phyloP scores from a whole-genome alignment of 352 stramenopile genomes.

The Pythium biforme region DNA sequence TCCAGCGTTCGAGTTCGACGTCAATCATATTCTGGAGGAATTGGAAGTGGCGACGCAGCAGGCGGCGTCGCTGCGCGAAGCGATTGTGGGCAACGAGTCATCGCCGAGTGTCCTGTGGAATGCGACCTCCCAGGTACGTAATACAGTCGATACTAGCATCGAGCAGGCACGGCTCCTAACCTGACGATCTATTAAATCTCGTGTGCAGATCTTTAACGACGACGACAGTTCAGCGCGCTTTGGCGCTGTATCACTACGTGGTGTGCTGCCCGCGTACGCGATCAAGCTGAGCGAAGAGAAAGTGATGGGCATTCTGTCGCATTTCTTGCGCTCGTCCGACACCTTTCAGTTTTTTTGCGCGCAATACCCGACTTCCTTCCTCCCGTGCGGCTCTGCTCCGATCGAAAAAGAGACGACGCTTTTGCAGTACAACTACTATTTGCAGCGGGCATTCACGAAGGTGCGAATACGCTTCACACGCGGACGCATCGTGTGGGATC shows the following conservation, averaged over 20 bases:
- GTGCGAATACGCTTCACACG: constrained; percentile 47
- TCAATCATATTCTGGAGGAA: constrained; percentile 45
- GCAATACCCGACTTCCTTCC: constrained; percentile 57
- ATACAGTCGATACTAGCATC: too few relatives aligned
- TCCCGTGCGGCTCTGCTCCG: constrained; percentile 35
- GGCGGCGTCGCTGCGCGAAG: constrained; percentile 31
- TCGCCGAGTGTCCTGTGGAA: constrained; percentile 63
- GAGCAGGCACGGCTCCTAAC: too few relatives aligned
- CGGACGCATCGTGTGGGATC: neutral
- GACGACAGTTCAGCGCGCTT: constrained; percentile 27
- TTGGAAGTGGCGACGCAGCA: constrained; percentile 34
- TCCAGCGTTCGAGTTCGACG: constrained; percentile 39
- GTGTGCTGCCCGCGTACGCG: constrained; percentile 58
- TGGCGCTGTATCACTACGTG: constrained; percentile 48
- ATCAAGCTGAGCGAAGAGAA: constrained; percentile 42
- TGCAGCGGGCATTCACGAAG: constrained; percentile 63
- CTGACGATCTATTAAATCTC: neutral
- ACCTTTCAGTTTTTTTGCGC: constrained; percentile 79
- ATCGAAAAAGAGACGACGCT: constrained; percentile 27
- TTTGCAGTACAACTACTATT: constrained; percentile 68
- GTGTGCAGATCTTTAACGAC: constrained; percentile 46
- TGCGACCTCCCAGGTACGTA: constrained; percentile 35
- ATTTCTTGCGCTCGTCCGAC: constrained; percentile 62
- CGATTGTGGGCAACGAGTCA: constrained; percentile 44
- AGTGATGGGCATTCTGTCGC: constrained; percentile 59